A percentile compares a stretch with the other conserved stretches of the same genome.
phyloP scores from a whole-genome alignment of 768 basidiomycete species.

The Suillus hirtellus region DNA sequence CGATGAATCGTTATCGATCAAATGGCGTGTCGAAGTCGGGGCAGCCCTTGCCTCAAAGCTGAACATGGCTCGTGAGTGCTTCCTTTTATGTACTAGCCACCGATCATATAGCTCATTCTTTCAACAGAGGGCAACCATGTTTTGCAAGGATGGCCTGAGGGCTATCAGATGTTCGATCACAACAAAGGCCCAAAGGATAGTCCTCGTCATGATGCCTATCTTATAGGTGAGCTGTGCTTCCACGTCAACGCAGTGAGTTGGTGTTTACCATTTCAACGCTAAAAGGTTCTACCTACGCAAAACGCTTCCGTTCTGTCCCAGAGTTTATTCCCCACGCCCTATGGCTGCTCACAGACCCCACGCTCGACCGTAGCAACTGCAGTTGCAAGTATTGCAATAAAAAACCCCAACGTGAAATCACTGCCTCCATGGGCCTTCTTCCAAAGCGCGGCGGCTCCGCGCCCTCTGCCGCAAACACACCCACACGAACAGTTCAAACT shows the following conservation, averaged over 20 bases:
- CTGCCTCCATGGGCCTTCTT: slow-evolving; percentile 53
- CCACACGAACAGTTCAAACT: slow-evolving; percentile 20
- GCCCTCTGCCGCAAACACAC: slow-evolving; percentile 27
- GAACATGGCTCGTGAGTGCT: slow-evolving; percentile 50
- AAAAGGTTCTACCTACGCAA: slow-evolving; percentile 42
- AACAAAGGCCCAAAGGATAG: slow-evolving; percentile 56
- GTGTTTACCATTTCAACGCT: not conserved
- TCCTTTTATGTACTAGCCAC: not conserved
- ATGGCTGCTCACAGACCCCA: slow-evolving; percentile 67
- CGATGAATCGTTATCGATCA: slow-evolving; percentile 51
- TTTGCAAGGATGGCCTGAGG: slow-evolving; percentile 61
- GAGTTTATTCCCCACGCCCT: slow-evolving; percentile 85
- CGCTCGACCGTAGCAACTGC: slow-evolving; percentile 51
- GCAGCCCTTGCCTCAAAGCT: slow-evolving; percentile 43
- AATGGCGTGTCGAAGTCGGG: slow-evolving; percentile 56
- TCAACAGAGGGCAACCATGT: slow-evolving; percentile 56
- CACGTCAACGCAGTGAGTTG: not conserved
- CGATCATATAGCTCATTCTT: slow-evolving; percentile 9
- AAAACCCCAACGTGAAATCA: slow-evolving; percentile 68
- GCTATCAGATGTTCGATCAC: slow-evolving; percentile 75
- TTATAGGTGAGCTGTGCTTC: slow-evolving; percentile 55
- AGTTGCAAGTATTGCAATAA: slow-evolving; percentile 78
- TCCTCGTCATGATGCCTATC: slow-evolving; percentile 76
- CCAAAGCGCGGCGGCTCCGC: slow-evolving; percentile 31
- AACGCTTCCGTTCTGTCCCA: slow-evolving; percentile 75